Evolutionary conservation across 371 early-diverging fungal genomes (phyloP).

Genomic region (Mucor indicus): DNA sequence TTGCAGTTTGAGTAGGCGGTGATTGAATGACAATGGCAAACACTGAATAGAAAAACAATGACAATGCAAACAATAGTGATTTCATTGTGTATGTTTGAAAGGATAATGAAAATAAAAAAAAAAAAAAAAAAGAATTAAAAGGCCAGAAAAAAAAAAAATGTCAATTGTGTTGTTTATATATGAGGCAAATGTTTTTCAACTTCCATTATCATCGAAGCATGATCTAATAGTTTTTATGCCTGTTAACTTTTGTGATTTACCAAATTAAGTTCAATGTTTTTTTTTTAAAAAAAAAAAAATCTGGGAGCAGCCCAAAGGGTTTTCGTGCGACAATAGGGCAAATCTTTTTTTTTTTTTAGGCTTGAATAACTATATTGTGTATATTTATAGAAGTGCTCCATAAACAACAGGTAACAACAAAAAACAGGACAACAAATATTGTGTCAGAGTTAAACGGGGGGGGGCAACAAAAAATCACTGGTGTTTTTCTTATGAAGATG

Average conservation of each 20-base stretch:
- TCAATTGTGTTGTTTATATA: background rate
- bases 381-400: too few relatives aligned
- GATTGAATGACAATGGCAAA: constrained; percentile 13
- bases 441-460: too few relatives aligned
- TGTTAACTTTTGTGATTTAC: constrained; percentile 2
- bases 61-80: background rate
- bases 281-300: background rate
- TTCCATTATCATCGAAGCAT: constrained; percentile 6
- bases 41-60: background rate
- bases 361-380: too few relatives aligned
- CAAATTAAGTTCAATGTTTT: constrained; percentile 9
- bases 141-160: background rate
- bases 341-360: too few relatives aligned
- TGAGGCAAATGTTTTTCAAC: constrained; percentile 15
- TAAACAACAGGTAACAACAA: too few relatives aligned
- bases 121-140: constrained; percentile 3
- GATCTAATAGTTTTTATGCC: background rate
- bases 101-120: background rate
- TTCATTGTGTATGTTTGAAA: constrained; percentile 6
- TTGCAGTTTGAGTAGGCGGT: constrained; percentile 8
- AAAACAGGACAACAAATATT: too few relatives aligned
- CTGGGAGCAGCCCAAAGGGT: too few relatives aligned
- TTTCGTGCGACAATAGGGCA: too few relatives aligned
- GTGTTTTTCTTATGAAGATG: too few relatives aligned
- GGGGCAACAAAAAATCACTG: too few relatives aligned